Evolutionary conservation across 2,329 filamentous ascomycete species (phyloP), one percentile per base, ranked within the genome.

Genomic region (Ramularia collo-cygni): DNA sequence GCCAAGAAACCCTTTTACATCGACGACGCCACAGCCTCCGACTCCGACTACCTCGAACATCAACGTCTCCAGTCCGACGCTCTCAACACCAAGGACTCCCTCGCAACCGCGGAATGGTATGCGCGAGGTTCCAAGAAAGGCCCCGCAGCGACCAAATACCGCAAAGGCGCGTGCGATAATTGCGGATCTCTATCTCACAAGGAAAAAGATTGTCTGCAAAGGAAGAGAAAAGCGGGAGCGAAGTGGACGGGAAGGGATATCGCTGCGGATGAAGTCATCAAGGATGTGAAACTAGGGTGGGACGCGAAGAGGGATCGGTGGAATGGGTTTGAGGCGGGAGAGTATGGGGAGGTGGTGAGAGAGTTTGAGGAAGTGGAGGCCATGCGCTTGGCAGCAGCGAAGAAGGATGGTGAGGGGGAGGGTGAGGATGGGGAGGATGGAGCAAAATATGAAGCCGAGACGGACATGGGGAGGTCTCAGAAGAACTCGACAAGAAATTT

Each of bases 81-180:
- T 10, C 67, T 73, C 38, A 77, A 81, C 33, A 76, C 81, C 40
- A 76, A 76, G 28, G 61, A 64, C 55, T 64, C 68, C 3, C 59
- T 69, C 42, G 75, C 77, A 32, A 71, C 82, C 47, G 81, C 85
- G 18, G 83, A 85, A 78, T 95, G 89, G 90, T 94, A 95, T 66
- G 85, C 94, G 46, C 83, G 92, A 30, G 88, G 88, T 37, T 35
- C 35, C 83, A 84, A 48, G 37, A 90, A 86, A 60, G 67, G 85
- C 0, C 86, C 87, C 3, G 88, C 88, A 1, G 88, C 90, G 36
- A 98, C 92, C 51, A 98, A 95, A 61, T 98, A 85, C 62, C 85
- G 93, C 51, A 98, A 96, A 69, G 92, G 93, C 59, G 90, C 92
- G 38, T 98, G 92, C 68, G 90, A 96, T 66, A 98, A 98, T 67